Base-by-base conservation (phyloP, 2,329 filamentous ascomycete genomes). In the Penicillium aurantiogriseum region DNA sequence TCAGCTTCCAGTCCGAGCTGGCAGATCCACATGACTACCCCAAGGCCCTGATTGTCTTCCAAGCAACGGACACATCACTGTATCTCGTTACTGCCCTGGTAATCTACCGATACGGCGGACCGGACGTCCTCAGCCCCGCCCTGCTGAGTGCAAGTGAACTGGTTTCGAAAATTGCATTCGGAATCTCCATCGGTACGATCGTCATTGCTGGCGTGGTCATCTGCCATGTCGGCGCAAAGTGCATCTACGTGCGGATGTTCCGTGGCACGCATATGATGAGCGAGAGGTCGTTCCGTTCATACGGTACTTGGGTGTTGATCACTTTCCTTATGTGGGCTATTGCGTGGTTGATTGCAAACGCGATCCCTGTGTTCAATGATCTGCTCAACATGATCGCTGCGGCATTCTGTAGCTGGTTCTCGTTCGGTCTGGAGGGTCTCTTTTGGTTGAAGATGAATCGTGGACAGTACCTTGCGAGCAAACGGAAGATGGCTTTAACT, bases 151-250 rank as follows among this genome's bases (percentile, higher is more conserved):
- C 86, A 13, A 79, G 80, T 1, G 70, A 69, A 4, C 63, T 80
- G 0, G 74, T 89, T 56, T 79, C 81, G 35, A 88, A 88, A 68
- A 75, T 87, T 7, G 85, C 87, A 8, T 90, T 85, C 73, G 87
- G 85, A 23, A 76, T 90, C 55, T 88, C 87, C 1, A 80, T 87
- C 4, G 87, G 87, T 8, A 89, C 88, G 3, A 89, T 89, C 54
- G 77, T 90, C 31, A 83, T 90, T 46, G 85, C 87, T 0, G 88
- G 87, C 43, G 86, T 89, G 15, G 86, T 90, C 55, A 85, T 88
- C 65, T 86, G 83, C 5, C 83, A 87, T 56, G 85, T 90, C 1
- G 85, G 84, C 0, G 80, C 79, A 43, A 88, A 88, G 66, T 87
- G 87, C 62, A 78, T 89, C 48, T 90, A 88, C 67, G 77, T 84